These are phyloP conservation scores for Didymellaceae sp. DNA, from an alignment of 2,329 filamentous ascomycete genomes.

Conservation along the genomic window DNA sequence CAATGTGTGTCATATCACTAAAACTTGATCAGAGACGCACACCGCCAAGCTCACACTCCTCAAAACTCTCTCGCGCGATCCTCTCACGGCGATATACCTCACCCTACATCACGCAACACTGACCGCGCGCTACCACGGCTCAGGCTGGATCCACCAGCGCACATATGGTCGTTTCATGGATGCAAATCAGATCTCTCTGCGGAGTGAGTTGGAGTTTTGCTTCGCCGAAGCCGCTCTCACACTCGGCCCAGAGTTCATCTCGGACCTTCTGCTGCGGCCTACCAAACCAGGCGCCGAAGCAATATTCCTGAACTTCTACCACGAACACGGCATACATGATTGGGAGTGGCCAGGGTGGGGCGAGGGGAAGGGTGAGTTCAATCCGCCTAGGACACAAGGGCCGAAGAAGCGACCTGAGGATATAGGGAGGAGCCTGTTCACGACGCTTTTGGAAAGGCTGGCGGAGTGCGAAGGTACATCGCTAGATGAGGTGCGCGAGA, in stretches of 20 bases:
- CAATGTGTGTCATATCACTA: not conserved
- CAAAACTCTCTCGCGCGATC: constrained; percentile 31
- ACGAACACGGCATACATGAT: constrained; percentile 34
- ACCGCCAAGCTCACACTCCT: constrained; percentile 27
- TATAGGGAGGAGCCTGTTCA: constrained; percentile 28
- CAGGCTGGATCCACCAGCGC: constrained; percentile 41
- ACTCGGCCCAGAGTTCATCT: constrained; percentile 35
- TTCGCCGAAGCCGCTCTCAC: constrained; percentile 38
- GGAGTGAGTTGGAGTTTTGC: constrained; percentile 39
- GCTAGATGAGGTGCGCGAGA: constrained; percentile 28
- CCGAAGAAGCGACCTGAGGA: constrained; percentile 24
- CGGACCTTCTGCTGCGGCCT: constrained; percentile 25
- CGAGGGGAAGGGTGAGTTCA: constrained; percentile 26
- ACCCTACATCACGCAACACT: constrained; percentile 35
- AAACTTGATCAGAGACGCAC: constrained; percentile 21
- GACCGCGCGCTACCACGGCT: constrained; percentile 40
- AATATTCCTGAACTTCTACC: constrained; percentile 38
- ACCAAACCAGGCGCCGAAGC: constrained; percentile 22
- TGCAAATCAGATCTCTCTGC: constrained; percentile 34
- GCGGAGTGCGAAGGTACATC: constrained; percentile 25
- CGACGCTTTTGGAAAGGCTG: constrained; percentile 35
- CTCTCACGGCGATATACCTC: constrained; percentile 38
- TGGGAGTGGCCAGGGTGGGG: constrained; percentile 34
- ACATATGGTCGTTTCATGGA: constrained; percentile 41
- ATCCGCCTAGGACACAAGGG: constrained; percentile 38